Base-by-base conservation (phyloP, 2,329 filamentous ascomycete species). In the Lecanicillium sp. region DNA sequence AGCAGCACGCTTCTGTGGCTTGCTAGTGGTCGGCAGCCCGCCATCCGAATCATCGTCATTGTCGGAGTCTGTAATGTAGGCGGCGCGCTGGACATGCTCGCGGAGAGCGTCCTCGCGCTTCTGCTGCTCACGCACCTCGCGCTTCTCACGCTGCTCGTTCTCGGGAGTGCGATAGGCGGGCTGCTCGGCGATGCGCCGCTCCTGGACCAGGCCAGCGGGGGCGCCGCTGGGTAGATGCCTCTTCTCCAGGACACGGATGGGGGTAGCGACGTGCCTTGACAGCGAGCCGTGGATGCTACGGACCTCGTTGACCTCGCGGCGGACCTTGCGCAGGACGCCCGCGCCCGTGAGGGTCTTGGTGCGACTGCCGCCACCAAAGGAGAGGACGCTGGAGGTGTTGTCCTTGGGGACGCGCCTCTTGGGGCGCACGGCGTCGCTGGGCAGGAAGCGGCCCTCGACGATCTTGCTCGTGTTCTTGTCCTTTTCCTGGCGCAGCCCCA, bases 381-480 rank as follows among this genome's bases (percentile, higher is more conserved):
- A 67, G 45, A 75, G 61, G 23, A 58, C 58, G 51, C 66, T 67
- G 23, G 59, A 53, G 14, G 54, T 51, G 3, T 53, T 41, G 29
- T 63, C 62, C 29, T 62, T 41, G 30, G 49, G 29, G 55, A 50
- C 7, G 59, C 62, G 50, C 65, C 67, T 58, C 59, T 67, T 46
- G 56, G 69, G 51, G 55, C 61, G 20, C 20, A 19, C 19, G n/a
- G 41, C 36, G 4, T 50, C 41, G 6, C 65, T 68, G 1, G 76
- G 75, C 9, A 82, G 61, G 10, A 63, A 62, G 23, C 64, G 70
- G 37, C 67, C 64, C 50, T 77, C 71, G 24, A 86, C 71, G 30
- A 87, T 72, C 50, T 72, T 74, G 51, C 77, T 76, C 12, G 70
- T 71, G 49, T 83, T 79, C 48, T 74, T 72, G 29, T 75, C 72